Base-by-base conservation (phyloP, 768 basidiomycete genomes). In the Naematelia aurantialba region DNA sequence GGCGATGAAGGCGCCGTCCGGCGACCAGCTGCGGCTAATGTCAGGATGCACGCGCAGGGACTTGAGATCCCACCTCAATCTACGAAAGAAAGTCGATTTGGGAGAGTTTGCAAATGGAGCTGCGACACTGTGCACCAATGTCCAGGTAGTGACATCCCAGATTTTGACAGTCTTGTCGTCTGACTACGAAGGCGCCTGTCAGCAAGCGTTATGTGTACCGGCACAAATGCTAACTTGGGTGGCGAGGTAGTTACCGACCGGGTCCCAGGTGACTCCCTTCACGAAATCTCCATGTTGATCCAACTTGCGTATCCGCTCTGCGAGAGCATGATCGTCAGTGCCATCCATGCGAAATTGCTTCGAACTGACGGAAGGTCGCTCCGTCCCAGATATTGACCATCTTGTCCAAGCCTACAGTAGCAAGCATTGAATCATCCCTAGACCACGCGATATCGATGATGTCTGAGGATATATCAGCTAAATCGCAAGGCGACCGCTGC, bases 251-350 rank as follows among this genome's bases (percentile, higher is more conserved):
- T 97, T 89, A 47, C 96, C 96, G 2, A 93, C 94, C 2, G 96
- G 96, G 79, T 99, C 96, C 86, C 94, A 99, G 72, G 91, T 93
- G 51, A 99, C 90, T 59, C 96, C 96, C 78, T 99, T 98, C 68
- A 99, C 93, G 76, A 97, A 97, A 1, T 92, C 94, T 69, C 90
- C 86, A 72, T 98, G 96, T 58, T 85, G 85, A 59, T 89, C 89
- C 4, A 99, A 83, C 75, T 87, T 89, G 39, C 83, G 81, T 56
- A 97, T 75, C 12, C 88, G 86, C 67, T 93, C 93, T 96, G n/a
- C n/a, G n/a, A 0, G 53, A n/a, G 13, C n/a, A 55, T n/a, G 60
- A 44, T 12, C 29, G 24, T 60, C 14, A 48, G 49, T 46, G 46
- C 25, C 4, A 46, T 12, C 3, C 8, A 39, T 29, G 29, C n/a